These are phyloP conservation scores for Rhodotorula kratochvilovae DNA, from an alignment of 768 basidiomycete species.

Conservation along the genomic window DNA sequence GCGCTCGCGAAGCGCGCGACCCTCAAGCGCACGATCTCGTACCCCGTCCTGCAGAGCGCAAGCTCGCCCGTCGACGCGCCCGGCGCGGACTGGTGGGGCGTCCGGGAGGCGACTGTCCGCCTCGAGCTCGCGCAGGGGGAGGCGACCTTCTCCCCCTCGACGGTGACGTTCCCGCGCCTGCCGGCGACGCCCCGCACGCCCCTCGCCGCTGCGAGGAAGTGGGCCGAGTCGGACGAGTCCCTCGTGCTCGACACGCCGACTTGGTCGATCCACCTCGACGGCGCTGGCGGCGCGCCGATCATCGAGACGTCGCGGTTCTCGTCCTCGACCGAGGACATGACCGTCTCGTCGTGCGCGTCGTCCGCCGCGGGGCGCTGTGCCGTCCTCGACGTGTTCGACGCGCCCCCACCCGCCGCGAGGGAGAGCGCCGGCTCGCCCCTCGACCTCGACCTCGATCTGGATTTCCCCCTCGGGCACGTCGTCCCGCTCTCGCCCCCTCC, in stretches of 20 bases:
- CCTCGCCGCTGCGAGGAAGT: background rate
- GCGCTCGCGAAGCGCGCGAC: background rate
- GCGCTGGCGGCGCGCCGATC: background rate
- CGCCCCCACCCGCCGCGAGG: background rate
- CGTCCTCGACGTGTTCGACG: background rate
- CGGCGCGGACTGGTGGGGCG: background rate
- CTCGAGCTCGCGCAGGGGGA: background rate
- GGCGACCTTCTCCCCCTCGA: too few relatives aligned
- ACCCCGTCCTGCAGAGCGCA: background rate
- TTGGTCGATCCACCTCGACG: too few relatives aligned
- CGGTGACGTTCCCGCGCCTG: background rate
- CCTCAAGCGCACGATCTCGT: background rate
- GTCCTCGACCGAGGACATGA: background rate
- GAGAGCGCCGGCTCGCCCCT: background rate
- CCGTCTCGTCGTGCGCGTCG: background rate
- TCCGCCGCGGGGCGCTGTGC: too few relatives aligned
- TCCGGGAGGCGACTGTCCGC: background rate
- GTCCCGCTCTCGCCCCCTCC: background rate
- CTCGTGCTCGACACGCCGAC: background rate
- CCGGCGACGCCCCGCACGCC: background rate
- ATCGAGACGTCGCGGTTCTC: background rate
- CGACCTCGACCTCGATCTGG: slow-evolving; percentile 1
- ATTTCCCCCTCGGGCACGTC: background rate
- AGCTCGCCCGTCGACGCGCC: background rate
- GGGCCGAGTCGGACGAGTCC: background rate